Base-by-base conservation (phyloP, 495 filamentous ascomycete genomes). In the Letharia lupina region DNA sequence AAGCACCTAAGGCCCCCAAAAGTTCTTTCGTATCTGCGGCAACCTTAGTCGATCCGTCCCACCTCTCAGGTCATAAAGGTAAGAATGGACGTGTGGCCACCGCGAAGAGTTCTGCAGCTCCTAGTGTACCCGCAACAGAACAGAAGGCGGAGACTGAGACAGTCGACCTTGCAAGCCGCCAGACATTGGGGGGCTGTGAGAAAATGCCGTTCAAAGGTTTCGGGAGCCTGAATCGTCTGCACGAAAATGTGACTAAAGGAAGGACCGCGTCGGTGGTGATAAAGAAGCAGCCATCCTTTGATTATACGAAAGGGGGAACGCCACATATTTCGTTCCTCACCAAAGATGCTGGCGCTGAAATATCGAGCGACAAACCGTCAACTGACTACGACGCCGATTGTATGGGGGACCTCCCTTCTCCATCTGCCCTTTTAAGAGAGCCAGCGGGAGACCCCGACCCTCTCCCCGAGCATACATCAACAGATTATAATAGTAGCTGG, bases 1-100 rank as follows among this genome's bases (percentile, higher is more conserved):
- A 89, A 63, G 88, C 85, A 42, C 86, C 88, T 10, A 91, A 87
- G 66, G 74, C 77, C 1, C 73, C 76, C n/a, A 81, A 78, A 52
- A 80, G 73, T 35, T 60, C 69, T 33, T 47, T 63, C 40, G 59
- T 52, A 15, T 39, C 69, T 47, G 66, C 59, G 23, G n/a, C 60
- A 33, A 64, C 69, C 40, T 35, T 66, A 15, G 47, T 56, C 6
- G 62, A 61, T 15, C 16, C 40, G 8, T 60, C 60, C 28, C 33
- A 44, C 12, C 0, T 61, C 6, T 41, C 20, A 28, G 47, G 7
- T 16, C n/a, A 54, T 15, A 23, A 40, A 45, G 31, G 20, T 39
- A n/a, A 41, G 33, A 42, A 37, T 18, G 39, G 15, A 16, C 31
- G 11, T 2, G 4, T 31, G 28, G 28, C 28, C 18, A 35, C 35